Evolutionary conservation across 176 grass and related monocot genomes (phyloP), one percentile per base, ranked within the genome.

Genomic region (Cymbopogon citratus): DNA sequence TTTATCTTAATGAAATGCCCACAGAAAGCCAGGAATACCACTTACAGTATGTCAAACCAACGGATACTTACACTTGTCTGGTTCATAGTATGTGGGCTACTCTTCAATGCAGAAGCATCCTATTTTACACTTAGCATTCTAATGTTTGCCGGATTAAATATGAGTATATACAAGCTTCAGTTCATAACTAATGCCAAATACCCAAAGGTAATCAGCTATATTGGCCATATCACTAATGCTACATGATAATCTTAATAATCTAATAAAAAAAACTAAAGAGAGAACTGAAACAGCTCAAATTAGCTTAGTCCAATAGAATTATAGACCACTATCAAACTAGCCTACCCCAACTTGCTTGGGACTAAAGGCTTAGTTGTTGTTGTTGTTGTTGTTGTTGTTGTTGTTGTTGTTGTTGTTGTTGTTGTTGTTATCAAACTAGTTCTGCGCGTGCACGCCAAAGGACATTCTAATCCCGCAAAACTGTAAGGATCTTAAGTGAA

Each of bases 401-500:
- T n/a, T n/a, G n/a, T n/a, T n/a, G n/a, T n/a, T n/a, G n/a, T n/a
- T n/a, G n/a, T n/a, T n/a, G n/a, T n/a, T n/a, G n/a, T n/a, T n/a
- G n/a, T n/a, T n/a, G n/a, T n/a, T n/a, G n/a, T n/a, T n/a, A n/a
- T 33, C 31, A 33, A 33, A 78, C 61, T 78, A 21, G 31, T 16
- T 49, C 19, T 3, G 19, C 7, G 5, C 16, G 16, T 1, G 3
- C 12, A 12, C 19, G 24, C 15, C 28, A 33, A 75, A 64, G 29
- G 8, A 67, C n/a, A 73, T 48, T 59, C n/a, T 60, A 43, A 88
- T 68, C 72, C 18, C 36, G 13, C 69, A 57, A 43, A 79, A 71
- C 23, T 25, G 13, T 73, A 19, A 43, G 7, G 71, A 48, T 56
- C 66, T 56, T 73, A 66, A 71, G 33, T 19, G 21, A 43, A 25